Conservation (phyloP, 2,329 filamentous ascomycete species). For the Aspergillus flavus region DNA sequence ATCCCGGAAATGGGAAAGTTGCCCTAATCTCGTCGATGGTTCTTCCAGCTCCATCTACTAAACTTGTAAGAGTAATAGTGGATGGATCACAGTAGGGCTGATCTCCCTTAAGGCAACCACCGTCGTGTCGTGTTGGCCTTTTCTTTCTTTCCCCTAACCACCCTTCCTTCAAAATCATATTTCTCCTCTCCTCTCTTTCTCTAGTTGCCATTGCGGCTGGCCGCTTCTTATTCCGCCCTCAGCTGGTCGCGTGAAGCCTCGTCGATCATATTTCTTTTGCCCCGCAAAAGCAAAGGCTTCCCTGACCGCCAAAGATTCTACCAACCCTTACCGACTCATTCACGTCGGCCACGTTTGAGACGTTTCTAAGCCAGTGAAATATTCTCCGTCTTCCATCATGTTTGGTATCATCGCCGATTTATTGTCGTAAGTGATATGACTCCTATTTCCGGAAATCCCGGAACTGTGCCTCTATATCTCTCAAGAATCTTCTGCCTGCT, state of each 20-base stretch:
- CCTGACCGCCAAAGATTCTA: conserved; percentile 1
- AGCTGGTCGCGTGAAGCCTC: conserved; percentile 22
- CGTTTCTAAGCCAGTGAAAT: not conserved
- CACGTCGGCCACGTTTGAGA: not conserved
- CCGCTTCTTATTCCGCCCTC: conserved; percentile 12
- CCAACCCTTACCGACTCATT: not conserved
- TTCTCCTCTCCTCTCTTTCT: not conserved
- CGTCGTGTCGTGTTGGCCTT: not conserved
- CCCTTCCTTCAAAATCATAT: not conserved
- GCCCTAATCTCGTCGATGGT: conserved; percentile 1
- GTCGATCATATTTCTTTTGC: conserved; percentile 21
- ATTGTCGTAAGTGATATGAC: conserved; percentile 65
- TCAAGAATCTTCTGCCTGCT: not conserved
- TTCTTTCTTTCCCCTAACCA: not conserved
- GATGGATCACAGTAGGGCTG: conserved; percentile 4
- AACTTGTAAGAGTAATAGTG: conserved; percentile 6
- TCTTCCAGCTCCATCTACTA: conserved; percentile 2
- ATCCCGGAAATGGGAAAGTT: not conserved
- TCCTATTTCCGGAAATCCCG: not conserved
- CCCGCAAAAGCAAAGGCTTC: conserved; percentile 15
- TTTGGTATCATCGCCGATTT: conserved; percentile 78
- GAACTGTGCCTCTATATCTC: conserved; percentile 1
- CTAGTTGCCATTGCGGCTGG: conserved; percentile 14
- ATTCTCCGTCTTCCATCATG: conserved; percentile 53
- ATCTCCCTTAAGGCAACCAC: not conserved